Evolutionary conservation across 2,329 filamentous ascomycete genomes (phyloP).

Genomic region (Diplodia mutila): DNA sequence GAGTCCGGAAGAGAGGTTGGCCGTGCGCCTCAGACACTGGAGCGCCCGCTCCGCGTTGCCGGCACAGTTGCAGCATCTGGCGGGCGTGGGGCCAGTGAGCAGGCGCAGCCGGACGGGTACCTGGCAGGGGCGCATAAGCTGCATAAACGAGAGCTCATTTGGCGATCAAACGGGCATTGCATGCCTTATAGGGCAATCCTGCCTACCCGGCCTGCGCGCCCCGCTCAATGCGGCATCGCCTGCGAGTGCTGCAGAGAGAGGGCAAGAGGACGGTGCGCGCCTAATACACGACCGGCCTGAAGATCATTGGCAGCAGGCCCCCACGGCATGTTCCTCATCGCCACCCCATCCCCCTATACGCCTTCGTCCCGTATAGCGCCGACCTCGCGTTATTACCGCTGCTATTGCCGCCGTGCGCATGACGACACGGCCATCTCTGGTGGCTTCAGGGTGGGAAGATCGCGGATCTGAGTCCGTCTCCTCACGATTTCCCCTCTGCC

Average conservation of each 20-base stretch:
- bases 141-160: constrained; percentile 13
- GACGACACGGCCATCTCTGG: background rate
- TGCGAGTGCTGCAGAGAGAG: background rate
- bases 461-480: background rate
- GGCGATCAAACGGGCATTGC: constrained; percentile 23
- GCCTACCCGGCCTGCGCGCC: background rate
- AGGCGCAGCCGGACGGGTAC: constrained; percentile 12
- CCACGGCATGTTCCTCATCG: constrained; percentile 13
- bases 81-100: constrained; percentile 1
- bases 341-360: constrained; percentile 5
- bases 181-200: constrained; percentile 14
- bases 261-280: constrained; percentile 12
- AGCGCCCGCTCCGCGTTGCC: background rate
- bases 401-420: constrained; percentile 3
- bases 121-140: constrained; percentile 20
- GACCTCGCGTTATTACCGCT: constrained; percentile 14
- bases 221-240: background rate
- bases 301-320: constrained; percentile 13
- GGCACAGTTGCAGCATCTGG: background rate
- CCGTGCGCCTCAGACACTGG: constrained; percentile 14
- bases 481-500: background rate
- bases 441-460: constrained; percentile 20
- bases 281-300: constrained; percentile 18
- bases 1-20: background rate
- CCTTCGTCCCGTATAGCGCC: background rate